Evolutionary conservation across 2,329 filamentous ascomycete genomes (phyloP), one percentile per base, ranked within the genome.

Genomic region (Meredithiella fracta): DNA sequence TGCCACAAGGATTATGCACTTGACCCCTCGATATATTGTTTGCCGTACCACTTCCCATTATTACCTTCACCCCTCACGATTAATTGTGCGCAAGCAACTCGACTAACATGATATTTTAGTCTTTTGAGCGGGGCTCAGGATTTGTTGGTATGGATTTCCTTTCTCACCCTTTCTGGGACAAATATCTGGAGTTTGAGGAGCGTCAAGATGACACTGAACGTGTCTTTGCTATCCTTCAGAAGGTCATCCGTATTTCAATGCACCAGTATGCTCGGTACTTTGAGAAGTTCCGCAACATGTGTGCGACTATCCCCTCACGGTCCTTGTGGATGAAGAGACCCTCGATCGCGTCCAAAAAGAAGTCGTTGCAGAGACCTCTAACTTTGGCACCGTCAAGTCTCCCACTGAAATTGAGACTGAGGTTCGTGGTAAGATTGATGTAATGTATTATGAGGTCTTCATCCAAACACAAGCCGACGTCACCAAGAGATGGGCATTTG

Each of bases 161-260:
- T 29, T 85, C 90, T 1, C 89, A 96, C 66, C 89, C 89, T 1
- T 96, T 98, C 71, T 98, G 92, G 92, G 92, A 98, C 69, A 97
- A 95, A 70, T 98, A 95, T 65, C 80, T 98, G 61, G 92, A 97
- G 66, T 97, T 94, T 64, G 92, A 97, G 67, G 90, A 96, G 67
- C 85, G 90, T 1, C 75, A 91, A 60, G 89, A 95, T 64, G 81
- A 85, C 0, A 79, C 84, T 14, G 86, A 94, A 60, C 87, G 82
- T 64, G 86, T 96, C 55, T 94, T 94, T 63, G 80, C 79, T 42
- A 87, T 98, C 56, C 76, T 95, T 54, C 76, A 77, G 59, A 86
- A 90, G 55, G 78, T 96, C 56, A 85, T 95, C 55, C 79, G 86
- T 64, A 89, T 97, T 54, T 91, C 92, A 0, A 87, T 95, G 79